These are phyloP conservation scores for Botryotinia narcissicola DNA, from an alignment of 2,329 filamentous ascomycete genomes.

Conservation along the genomic window DNA sequence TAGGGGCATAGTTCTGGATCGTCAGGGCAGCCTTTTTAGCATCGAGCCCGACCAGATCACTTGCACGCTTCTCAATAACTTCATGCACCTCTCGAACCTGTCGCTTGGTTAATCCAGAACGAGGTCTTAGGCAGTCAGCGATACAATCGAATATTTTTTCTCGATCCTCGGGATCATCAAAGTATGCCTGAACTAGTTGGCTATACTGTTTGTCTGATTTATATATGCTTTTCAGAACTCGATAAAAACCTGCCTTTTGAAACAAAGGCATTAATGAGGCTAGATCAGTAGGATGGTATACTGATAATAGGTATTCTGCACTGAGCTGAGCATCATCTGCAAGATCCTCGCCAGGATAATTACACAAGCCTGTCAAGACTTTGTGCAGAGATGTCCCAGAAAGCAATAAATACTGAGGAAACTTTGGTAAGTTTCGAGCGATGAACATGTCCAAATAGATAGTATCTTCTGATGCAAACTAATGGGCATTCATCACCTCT, in stretches of 20 bases:
- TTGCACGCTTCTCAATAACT: conserved; percentile 56
- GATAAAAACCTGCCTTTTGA: conserved; percentile 77
- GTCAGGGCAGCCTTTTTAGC: conserved; percentile 54
- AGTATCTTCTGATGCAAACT: conserved; percentile 77
- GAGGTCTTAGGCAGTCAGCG: conserved; percentile 66
- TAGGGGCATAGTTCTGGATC: conserved; percentile 53
- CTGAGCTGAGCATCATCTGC: conserved; percentile 96
- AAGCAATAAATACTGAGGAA: conserved; percentile 90
- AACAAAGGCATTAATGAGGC: conserved; percentile 73
- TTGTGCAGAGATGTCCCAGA: conserved; percentile 81
- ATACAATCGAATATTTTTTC: conserved; percentile 77
- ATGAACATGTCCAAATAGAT: conserved; percentile 99
- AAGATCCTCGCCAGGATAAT: conserved; percentile 75
- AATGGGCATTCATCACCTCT: conserved; percentile 78
- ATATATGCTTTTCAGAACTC: conserved; percentile 88
- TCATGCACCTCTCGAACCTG: conserved; percentile 70
- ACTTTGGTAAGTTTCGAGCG: conserved; percentile 91
- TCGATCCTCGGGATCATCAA: conserved; percentile 78
- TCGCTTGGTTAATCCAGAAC: conserved; percentile 61
- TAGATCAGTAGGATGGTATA: conserved; percentile 86
- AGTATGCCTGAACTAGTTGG: conserved; percentile 74
- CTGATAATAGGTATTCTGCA: conserved; percentile 88
- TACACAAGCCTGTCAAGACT: conserved; percentile 78
- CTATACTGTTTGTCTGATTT: conserved; percentile 75
- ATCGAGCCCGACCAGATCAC: conserved; percentile 57